Conservation (phyloP, 2,329 filamentous ascomycete genomes). For the Thelonectria blattea region DNA sequence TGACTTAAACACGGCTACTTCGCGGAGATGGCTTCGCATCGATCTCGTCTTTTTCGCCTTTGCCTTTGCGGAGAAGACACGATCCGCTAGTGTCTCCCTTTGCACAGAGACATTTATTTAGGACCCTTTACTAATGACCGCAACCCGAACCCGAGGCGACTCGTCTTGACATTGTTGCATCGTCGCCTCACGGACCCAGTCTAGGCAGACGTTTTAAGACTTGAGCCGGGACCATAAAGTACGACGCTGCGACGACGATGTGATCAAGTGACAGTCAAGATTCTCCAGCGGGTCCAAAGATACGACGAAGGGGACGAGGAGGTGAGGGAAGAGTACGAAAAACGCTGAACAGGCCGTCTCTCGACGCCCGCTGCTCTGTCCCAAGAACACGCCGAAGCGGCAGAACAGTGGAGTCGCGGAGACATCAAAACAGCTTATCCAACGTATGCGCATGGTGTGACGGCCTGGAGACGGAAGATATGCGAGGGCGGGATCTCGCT, state of each 20-base stretch:
- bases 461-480: not conserved
- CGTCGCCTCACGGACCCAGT: not conserved
- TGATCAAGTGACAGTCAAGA: not conserved
- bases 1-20: not conserved
- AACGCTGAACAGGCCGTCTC: not conserved
- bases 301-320: not conserved
- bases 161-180: not conserved
- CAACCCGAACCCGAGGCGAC: not conserved
- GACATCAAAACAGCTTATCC: not conserved
- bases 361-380: too few relatives aligned
- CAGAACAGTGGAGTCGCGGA: not conserved
- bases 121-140: too few relatives aligned
- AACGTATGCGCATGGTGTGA: conserved; percentile 6
- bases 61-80: not conserved
- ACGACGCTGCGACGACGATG: not conserved
- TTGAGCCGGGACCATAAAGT: not conserved
- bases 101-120: not conserved
- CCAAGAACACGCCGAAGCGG: not conserved
- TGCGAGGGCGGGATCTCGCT: not conserved
- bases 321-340: not conserved
- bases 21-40: not conserved
- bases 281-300: too few relatives aligned
- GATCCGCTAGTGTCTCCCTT: not conserved
- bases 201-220: not conserved
- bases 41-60: not conserved